Evolutionary conservation across 2,329 filamentous ascomycete species (phyloP), one percentile per base, ranked within the genome.

Genomic region (Aureobasidium sp.): DNA sequence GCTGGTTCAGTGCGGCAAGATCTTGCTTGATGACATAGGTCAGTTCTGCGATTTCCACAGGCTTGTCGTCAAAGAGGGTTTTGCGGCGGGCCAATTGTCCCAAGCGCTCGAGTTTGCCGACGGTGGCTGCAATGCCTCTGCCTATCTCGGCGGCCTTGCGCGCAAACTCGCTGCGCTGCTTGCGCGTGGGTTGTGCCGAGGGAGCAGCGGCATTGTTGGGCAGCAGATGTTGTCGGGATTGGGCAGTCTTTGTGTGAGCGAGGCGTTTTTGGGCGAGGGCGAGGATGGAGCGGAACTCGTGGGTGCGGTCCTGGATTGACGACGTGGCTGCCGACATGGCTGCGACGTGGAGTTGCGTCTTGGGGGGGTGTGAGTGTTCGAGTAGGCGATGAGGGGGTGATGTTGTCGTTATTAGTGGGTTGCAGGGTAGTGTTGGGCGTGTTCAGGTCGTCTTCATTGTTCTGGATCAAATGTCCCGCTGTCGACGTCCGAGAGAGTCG

Each of bases 1-100:
- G 89, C 67, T 91, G 86, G 75, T 97, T 97, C 62, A 90, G 75
- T 5, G 82, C 85, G 1, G 91, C 90, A 58, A 97, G 84, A 71
- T 97, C 93, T 79, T 97, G 93, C 78, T 97, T 97, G 80, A 97
- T 97, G 71, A 97, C 89, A 71, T 92, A 97, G 8, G 92, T 97
- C 73, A 97, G 85, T 75, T 97, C 91, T 74, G 94, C 94, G 74
- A 97, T 97, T 76, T 99, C 94, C 61, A 97, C 90, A 0, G 94
- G 91, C 72, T 90, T 85, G 78, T 99, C 94, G 75, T 99, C 94
- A 73, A 99, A 99, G 47, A 99, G 85, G 11, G 94, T 96, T 77
- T 96, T 95, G 70, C 93, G 86, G 75, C 91, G 93, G n/a, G 94
- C 94, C 72, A 99, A 79, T 74, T 96, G 90, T 64, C 92, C 93